phyloP scores from a whole-genome alignment of 805 yeast genomes.

The Schwanniomyces vanrijiae region DNA sequence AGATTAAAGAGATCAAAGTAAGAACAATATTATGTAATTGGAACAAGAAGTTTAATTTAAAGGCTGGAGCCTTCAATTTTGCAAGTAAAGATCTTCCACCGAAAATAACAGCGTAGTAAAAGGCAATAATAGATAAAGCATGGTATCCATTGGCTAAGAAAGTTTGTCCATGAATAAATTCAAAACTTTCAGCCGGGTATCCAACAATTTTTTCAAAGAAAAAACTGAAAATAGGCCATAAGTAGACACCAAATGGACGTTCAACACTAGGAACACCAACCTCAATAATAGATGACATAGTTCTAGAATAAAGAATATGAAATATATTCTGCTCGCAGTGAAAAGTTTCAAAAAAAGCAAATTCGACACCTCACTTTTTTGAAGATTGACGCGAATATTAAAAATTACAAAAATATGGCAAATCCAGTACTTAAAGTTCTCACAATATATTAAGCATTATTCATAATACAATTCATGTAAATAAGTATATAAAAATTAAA shows the following conservation, averaged over 20 bases:
- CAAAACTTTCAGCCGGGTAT: conserved; percentile 64
- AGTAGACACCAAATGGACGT: conserved; percentile 55
- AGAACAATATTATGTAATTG: conserved; percentile 82
- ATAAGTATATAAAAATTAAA: not conserved
- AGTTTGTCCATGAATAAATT: conserved; percentile 63
- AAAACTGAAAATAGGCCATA: conserved; percentile 67
- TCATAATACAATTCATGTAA: conserved; percentile 1
- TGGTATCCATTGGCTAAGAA: conserved; percentile 66
- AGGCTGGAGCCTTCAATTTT: conserved; percentile 54
- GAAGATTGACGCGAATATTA: not conserved
- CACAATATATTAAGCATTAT: not conserved
- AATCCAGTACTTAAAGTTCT: not conserved
- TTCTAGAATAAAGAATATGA: not conserved
- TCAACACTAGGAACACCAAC: conserved; percentile 36
- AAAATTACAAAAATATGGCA: not conserved
- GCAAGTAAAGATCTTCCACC: conserved; percentile 75
- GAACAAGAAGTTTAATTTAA: conserved; percentile 73
- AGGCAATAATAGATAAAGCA: conserved; percentile 45
- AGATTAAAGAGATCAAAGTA: conserved; percentile 63
- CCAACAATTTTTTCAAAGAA: conserved; percentile 47
- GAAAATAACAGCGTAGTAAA: conserved; percentile 40
- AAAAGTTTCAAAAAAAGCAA: not conserved
- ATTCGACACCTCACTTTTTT: not conserved
- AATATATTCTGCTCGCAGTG: not conserved
- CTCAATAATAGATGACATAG: conserved; percentile 19